Conservation (phyloP, 129 eudicot genomes). For the Mikania micrantha region DNA sequence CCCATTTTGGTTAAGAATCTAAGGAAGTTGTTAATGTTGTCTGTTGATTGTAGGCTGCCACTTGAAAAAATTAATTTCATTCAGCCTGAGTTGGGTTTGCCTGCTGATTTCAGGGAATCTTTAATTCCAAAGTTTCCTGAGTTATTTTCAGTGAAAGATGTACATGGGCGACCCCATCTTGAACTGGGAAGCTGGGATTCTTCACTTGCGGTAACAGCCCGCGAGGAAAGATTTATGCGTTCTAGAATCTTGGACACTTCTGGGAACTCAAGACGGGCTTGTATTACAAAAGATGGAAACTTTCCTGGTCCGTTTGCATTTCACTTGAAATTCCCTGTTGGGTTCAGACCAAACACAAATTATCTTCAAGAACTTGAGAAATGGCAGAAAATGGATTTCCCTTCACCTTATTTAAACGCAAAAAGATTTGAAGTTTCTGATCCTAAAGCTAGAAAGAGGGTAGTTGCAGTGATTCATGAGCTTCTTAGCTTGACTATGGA, state of each 20-base stretch:
- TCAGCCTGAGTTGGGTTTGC: constrained; percentile 65
- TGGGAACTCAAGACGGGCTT: constrained; percentile 25
- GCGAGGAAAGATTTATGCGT: constrained; percentile 46
- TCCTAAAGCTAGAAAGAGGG: constrained; percentile 75
- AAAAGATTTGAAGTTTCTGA: constrained; percentile 66
- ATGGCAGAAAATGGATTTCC: constrained; percentile 85
- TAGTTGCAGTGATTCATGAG: constrained; percentile 86
- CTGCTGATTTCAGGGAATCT: constrained; percentile 49
- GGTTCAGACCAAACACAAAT: constrained; percentile 80
- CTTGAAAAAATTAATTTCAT: constrained; percentile 60
- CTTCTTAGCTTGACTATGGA: constrained; percentile 80
- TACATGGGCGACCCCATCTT: constrained; percentile 48
- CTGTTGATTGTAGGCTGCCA: constrained; percentile 76
- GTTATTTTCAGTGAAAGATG: constrained; percentile 48
- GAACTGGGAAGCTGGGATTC: constrained; percentile 82
- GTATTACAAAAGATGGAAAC: constrained; percentile 75
- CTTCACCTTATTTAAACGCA: constrained; percentile 85
- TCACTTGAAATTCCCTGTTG: constrained; percentile 52
- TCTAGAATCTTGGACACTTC: constrained; percentile 29
- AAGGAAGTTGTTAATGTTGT: constrained; percentile 80
- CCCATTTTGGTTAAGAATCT: constrained; percentile 72
- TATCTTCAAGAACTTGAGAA: constrained; percentile 69
- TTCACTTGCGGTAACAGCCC: constrained; percentile 63
- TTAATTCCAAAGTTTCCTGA: constrained; percentile 64
- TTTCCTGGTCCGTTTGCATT: constrained; percentile 71